Evolutionary conservation across 2,329 filamentous ascomycete species (phyloP).

Genomic region (Talaromyces albobiverticillius): DNA sequence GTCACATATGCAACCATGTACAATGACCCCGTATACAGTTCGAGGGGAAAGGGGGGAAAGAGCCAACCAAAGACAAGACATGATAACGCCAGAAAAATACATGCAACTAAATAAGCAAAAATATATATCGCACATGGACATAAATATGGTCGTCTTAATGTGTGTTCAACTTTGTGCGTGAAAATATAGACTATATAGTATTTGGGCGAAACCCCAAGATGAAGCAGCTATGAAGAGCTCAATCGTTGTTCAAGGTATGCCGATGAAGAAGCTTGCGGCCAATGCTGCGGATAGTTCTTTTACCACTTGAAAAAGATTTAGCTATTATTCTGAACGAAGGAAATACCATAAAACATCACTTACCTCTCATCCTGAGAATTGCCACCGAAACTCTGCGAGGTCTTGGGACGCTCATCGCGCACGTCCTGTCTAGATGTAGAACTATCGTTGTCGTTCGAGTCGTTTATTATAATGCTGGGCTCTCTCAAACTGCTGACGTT

Average conservation of each 20-base stretch:
- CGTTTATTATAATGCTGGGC: slow-evolving; percentile 23
- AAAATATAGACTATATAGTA: too few relatives aligned
- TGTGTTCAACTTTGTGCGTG: too few relatives aligned
- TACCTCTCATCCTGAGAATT: slow-evolving; percentile 32
- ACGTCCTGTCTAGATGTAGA: slow-evolving; percentile 23
- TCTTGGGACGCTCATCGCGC: slow-evolving; percentile 26
- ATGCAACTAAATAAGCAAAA: not conserved
- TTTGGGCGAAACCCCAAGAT: too few relatives aligned
- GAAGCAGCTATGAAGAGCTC: not conserved
- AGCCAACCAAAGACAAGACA: not conserved
- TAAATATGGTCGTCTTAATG: not conserved
- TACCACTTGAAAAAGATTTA: slow-evolving; percentile 16
- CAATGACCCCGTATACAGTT: not conserved
- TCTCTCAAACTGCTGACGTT: slow-evolving; percentile 20
- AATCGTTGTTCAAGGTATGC: slow-evolving; percentile 6
- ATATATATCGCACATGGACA: too few relatives aligned
- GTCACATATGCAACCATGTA: not conserved
- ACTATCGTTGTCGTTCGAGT: slow-evolving; percentile 24
- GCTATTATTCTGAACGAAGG: not conserved
- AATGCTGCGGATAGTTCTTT: slow-evolving; percentile 33
- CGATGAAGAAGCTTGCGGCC: slow-evolving; percentile 33
- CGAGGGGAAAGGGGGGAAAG: not conserved
- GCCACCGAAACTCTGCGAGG: slow-evolving; percentile 18
- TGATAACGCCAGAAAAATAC: not conserved
- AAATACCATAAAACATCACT: not conserved